Evolutionary conservation across 331 rosid species (phyloP), one percentile per base, ranked within the genome.

Genomic region (Acacia concinna): DNA sequence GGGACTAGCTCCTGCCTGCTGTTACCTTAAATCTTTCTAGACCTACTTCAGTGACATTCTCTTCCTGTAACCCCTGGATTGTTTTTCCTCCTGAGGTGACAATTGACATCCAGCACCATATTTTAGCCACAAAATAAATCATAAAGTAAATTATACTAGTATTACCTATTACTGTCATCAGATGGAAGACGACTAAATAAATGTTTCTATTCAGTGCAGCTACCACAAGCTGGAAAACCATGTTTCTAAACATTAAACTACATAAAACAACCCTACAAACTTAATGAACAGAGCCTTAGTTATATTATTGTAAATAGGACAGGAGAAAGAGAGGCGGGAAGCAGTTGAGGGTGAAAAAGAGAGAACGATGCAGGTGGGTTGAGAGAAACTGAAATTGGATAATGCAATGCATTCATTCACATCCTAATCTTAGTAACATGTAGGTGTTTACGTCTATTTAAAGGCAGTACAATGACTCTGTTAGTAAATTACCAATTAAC

Each of bases 151-250:
- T 60, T 8, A 9, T 17, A 34, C 15, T 43, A 59, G 35, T 3
- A 40, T 38, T 9, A 20, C 68, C 20, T 31, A 32, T 62, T 68
- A 14, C 18, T 31, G 60, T 49, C 60, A 52, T 52, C 13, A n/a
- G 60, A 52, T 43, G 18, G 60, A 69, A 62, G 13, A 35, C 43
- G 46, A 34, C 15, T 17, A 63, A 20, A 73, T 18, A 34, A 25
- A 66, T 20, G 31, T 20, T 62, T 25, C 60, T 21, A 52, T 21
- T 51, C 57, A 51, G 60, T 52, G 63, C 68, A 66, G 72, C 68
- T 23, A 34, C 41, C 73, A 67, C 65, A 78, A 68, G 34, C 66
- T 34, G 41, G 32, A 68, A 54, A 46, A 66, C 78, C 21, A 52
- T 52, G 60, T 20, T 51, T 17, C 54, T 17, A 46, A 68, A 54